phyloP scores from a whole-genome alignment of 495 filamentous ascomycete species.

The Xylaria bambusicola region DNA sequence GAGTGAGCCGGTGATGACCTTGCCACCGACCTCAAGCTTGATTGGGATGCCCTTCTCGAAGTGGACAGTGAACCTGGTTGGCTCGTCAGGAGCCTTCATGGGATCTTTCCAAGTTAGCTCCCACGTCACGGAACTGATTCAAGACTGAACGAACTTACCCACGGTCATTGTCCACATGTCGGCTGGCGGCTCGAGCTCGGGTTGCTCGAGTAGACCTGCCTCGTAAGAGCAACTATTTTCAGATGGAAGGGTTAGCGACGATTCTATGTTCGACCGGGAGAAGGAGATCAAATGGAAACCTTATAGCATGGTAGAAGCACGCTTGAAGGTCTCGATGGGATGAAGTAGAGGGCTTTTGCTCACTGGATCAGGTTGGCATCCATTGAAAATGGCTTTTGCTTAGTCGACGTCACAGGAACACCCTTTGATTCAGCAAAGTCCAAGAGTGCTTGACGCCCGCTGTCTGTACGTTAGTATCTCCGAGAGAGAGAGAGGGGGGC shows the following conservation, averaged over 20 bases:
- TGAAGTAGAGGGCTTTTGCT: too few species aligned
- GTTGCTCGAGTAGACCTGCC: constrained; percentile 67
- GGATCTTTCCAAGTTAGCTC: constrained; percentile 48
- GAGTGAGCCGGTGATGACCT: constrained; percentile 66
- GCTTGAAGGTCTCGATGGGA: too few species aligned
- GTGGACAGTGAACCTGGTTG: constrained; percentile 68
- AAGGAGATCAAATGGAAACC: too few species aligned
- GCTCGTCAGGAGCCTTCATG: constrained; percentile 63
- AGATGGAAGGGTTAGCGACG: neutral
- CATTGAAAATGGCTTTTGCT: constrained; percentile 71
- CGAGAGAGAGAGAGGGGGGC: too few species aligned
- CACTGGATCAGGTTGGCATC: too few species aligned
- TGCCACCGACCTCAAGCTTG: constrained; percentile 59
- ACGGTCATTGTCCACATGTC: constrained; percentile 75
- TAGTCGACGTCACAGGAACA: constrained; percentile 76
- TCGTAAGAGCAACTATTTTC: constrained; percentile 84
- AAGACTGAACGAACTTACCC: constrained; percentile 8
- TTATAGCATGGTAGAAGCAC: too few species aligned
- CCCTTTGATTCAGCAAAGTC: constrained; percentile 68
- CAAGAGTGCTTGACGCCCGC: constrained; percentile 73
- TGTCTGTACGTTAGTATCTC: constrained; percentile 1
- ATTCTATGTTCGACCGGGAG: too few species aligned
- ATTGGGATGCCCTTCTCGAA: constrained; percentile 75
- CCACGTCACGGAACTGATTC: neutral
- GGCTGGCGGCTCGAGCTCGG: constrained; percentile 54